Conservation (phyloP, 2,329 filamentous ascomycete species). For the Penicillium griseofulvum region DNA sequence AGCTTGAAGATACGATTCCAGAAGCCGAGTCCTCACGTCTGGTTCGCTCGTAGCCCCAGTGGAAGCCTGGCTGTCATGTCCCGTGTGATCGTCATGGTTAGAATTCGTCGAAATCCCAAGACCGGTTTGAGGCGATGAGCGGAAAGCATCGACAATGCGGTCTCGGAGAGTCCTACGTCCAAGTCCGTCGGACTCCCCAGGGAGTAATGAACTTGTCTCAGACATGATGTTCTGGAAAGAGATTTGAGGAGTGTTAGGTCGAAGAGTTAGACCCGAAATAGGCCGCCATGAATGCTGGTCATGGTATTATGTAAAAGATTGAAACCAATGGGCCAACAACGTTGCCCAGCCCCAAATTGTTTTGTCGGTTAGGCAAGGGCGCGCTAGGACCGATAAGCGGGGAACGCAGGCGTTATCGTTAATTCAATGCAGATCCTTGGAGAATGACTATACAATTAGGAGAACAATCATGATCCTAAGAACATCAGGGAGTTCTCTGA, state of each 20-base stretch:
- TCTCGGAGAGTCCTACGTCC: conserved; percentile 32
- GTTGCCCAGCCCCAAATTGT: not conserved
- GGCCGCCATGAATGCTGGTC: conserved; percentile 7
- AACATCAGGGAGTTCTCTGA: not conserved
- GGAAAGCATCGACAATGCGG: conserved; percentile 33
- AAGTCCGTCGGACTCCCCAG: conserved; percentile 19
- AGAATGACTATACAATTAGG: not conserved
- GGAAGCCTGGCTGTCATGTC: not conserved
- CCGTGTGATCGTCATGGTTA: not conserved
- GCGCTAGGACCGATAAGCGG: conserved; percentile 23
- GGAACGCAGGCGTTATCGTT: conserved; percentile 7
- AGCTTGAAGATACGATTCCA: conserved; percentile 40
- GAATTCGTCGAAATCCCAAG: conserved; percentile 7
- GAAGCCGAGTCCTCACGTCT: conserved; percentile 37
- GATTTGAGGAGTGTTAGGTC: not conserved
- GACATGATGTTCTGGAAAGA: conserved; percentile 20
- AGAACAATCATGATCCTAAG: not conserved
- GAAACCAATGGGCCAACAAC: conserved; percentile 1
- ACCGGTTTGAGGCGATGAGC: conserved; percentile 15
- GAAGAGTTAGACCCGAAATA: not conserved
- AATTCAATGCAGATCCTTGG: not conserved
- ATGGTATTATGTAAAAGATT: not conserved
- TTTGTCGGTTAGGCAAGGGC: conserved; percentile 22
- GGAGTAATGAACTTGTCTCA: conserved; percentile 24
- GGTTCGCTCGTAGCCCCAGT: conserved; percentile 19